These are phyloP conservation scores for Pseudonitzschia pungens DNA, from an alignment of 108 stramenopile species.

Conservation along the genomic window DNA sequence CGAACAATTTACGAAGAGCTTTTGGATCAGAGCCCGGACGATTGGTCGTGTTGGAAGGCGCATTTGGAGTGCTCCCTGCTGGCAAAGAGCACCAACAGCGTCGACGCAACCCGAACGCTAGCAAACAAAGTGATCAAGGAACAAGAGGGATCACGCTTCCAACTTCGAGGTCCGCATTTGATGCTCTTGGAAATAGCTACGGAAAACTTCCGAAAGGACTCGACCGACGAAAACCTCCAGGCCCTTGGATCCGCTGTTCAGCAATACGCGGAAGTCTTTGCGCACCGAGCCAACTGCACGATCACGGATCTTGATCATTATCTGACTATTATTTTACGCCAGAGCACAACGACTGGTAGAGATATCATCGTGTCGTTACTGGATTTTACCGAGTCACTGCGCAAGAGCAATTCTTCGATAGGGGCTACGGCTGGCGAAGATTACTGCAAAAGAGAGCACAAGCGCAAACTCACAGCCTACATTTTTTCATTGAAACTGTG, in stretches of 20 bases:
- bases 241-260: conserved; percentile 36
- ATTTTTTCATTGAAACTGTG: conserved; percentile 61
- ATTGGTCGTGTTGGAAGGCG: conserved; percentile 78
- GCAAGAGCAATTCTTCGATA: conserved; percentile 3
- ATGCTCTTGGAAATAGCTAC: conserved; percentile 56
- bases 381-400: conserved; percentile 44
- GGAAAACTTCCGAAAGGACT: conserved; percentile 21
- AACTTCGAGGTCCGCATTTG: conserved; percentile 58
- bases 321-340: conserved; percentile 24
- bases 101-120: conserved; percentile 20
- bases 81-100: neutral
- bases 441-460: conserved; percentile 36
- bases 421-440: neutral
- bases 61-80: conserved; percentile 39
- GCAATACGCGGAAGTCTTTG: conserved; percentile 55
- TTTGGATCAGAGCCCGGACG: conserved; percentile 52
- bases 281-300: conserved; percentile 54
- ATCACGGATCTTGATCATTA: conserved; percentile 69
- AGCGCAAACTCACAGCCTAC: conserved; percentile 53
- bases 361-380: conserved; percentile 17
- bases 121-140: conserved; percentile 26
- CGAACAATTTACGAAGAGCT: conserved; percentile 48
- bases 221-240: conserved; percentile 12
- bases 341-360: neutral
- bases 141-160: conserved; percentile 19